Percentiles rank a stretch among this genome's conserved stretches.
phyloP scores from a whole-genome alignment of 768 basidiomycete species.

The Trametes coccinea region DNA sequence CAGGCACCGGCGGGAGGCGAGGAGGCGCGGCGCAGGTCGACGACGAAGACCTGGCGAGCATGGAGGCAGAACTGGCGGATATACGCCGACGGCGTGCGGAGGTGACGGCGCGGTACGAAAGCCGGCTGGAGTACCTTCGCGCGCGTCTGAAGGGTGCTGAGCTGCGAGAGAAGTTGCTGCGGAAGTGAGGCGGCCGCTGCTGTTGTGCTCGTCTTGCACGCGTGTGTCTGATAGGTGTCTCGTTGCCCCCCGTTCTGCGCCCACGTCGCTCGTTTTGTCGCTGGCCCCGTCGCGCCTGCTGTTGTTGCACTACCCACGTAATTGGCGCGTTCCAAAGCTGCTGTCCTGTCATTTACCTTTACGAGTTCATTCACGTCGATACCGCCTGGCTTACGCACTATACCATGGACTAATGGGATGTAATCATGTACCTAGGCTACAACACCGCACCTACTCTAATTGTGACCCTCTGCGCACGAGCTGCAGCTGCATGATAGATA shows the following conservation, averaged over 20 bases:
- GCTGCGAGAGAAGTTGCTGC: slow-evolving; percentile 77
- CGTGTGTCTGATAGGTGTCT: neutral
- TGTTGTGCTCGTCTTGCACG: neutral
- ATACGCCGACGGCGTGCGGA: slow-evolving; percentile 70
- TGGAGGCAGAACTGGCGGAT: slow-evolving; percentile 65
- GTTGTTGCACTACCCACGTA: slow-evolving; percentile 14
- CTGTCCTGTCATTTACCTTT: slow-evolving; percentile 19
- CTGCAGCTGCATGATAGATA: neutral
- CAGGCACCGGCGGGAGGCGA: slow-evolving; percentile 16
- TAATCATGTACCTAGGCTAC: slow-evolving; percentile 17
- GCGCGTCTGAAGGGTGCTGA: slow-evolving; percentile 84
- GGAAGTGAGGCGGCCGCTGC: slow-evolving; percentile 37
- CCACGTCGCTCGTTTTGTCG: neutral
- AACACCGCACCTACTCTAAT: slow-evolving; percentile 9
- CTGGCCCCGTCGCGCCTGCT: neutral
- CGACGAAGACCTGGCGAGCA: slow-evolving; percentile 37
- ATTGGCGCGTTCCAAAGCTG: slow-evolving; percentile 8
- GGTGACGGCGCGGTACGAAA: slow-evolving; percentile 70
- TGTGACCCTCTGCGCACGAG: neutral
- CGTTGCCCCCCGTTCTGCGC: neutral
- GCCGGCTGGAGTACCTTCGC: slow-evolving; percentile 74
- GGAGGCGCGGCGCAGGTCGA: slow-evolving; percentile 21
- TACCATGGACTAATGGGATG: slow-evolving; percentile 20
- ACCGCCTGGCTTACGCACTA: slow-evolving; percentile 19
- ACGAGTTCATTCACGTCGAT: slow-evolving; percentile 18